These are phyloP conservation scores for Pleurotus citrinopileatus DNA, from an alignment of 768 basidiomycete species.

Conservation along the genomic window DNA sequence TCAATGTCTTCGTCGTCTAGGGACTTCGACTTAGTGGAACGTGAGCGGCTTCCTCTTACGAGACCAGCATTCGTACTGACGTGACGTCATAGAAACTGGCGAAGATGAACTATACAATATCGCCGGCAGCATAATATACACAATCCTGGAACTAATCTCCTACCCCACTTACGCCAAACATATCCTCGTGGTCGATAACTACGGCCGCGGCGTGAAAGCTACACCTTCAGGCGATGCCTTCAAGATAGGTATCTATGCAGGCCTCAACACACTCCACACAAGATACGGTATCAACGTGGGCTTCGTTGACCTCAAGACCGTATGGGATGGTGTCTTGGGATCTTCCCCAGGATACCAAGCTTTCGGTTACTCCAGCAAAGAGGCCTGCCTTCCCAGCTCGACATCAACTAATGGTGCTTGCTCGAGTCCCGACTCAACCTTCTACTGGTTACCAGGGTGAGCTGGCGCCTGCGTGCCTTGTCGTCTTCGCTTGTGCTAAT, in stretches of 20 bases:
- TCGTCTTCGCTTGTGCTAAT: background rate
- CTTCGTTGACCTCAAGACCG: constrained; percentile 41
- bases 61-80: constrained; percentile 16
- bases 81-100: constrained; percentile 25
- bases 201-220: constrained; percentile 39
- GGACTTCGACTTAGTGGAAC: constrained; percentile 34
- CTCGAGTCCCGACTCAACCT: constrained; percentile 32
- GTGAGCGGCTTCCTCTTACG: constrained; percentile 24
- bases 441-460: constrained; percentile 40
- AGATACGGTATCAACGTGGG: constrained; percentile 35
- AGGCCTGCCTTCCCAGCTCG: constrained; percentile 14
- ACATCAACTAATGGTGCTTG: constrained; percentile 16
- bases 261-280: constrained; percentile 29
- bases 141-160: constrained; percentile 37
- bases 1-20: constrained; percentile 21
- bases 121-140: constrained; percentile 34
- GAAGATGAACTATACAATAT: constrained; percentile 26
- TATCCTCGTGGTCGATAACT: constrained; percentile 50
- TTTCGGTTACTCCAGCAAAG: constrained; percentile 46
- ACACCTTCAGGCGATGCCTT: constrained; percentile 40
- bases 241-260: constrained; percentile 40
- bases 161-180: constrained; percentile 46
- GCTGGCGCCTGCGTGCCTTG: constrained; percentile 9
- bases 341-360: constrained; percentile 40
- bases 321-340: constrained; percentile 45